These are phyloP conservation scores for Claviceps arundinis DNA, from an alignment of 2,329 filamentous ascomycete species.

Conservation along the genomic window DNA sequence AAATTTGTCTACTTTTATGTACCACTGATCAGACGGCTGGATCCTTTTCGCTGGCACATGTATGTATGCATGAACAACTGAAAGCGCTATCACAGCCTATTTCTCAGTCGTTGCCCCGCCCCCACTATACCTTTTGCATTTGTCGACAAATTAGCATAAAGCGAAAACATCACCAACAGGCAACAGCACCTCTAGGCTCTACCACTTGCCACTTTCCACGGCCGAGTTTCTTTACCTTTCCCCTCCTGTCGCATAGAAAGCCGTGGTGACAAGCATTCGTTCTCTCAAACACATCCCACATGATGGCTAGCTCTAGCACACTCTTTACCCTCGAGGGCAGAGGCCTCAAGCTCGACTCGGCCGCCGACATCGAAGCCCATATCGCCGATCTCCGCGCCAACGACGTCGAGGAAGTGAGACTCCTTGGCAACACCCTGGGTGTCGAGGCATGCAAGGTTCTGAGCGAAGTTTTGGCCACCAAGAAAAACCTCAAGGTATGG, in stretches of 20 bases:
- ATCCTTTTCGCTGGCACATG: background rate
- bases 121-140: slow-evolving; percentile 13
- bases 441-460: slow-evolving; percentile 77
- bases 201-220: background rate
- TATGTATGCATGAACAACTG: background rate
- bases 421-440: slow-evolving; percentile 86
- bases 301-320: slow-evolving; percentile 33
- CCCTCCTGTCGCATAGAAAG: background rate
- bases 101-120: slow-evolving; percentile 13
- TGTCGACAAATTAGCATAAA: background rate
- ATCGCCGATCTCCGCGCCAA: slow-evolving; percentile 61
- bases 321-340: slow-evolving; percentile 85
- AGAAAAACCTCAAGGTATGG: slow-evolving; percentile 64
- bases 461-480: slow-evolving; percentile 69
- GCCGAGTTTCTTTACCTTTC: slow-evolving; percentile 1
- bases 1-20: background rate
- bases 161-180: background rate
- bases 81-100: background rate
- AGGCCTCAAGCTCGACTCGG: slow-evolving; percentile 82
- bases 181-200: background rate
- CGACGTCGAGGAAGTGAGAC: slow-evolving; percentile 70
- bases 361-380: slow-evolving; percentile 73
- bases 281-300: slow-evolving; percentile 3
- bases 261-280: background rate
- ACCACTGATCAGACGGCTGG: background rate